Evolutionary conservation across 2,329 filamentous ascomycete species (phyloP).

Genomic region (Ceratocystis diversiconidia): DNA sequence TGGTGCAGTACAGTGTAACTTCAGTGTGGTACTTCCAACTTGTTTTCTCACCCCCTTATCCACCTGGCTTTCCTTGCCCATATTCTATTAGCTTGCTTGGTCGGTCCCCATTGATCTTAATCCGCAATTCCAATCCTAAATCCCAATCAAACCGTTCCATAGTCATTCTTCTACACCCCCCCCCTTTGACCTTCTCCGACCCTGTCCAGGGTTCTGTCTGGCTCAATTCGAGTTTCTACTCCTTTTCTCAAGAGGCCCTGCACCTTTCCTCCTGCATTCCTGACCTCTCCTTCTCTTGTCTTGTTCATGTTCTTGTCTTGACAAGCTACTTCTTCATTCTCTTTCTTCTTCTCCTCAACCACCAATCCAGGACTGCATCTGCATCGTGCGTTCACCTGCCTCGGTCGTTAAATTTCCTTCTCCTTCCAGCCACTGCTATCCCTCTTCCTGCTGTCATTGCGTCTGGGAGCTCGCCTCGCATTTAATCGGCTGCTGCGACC

Average conservation of each 20-base stretch:
- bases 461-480: background rate
- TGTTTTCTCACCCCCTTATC: background rate
- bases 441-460: background rate
- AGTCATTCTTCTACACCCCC: conserved; percentile 3
- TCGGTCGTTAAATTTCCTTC: background rate
- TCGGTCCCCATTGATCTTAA: conserved; percentile 15
- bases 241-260: conserved; percentile 18
- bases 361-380: background rate
- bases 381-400: background rate
- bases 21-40: background rate
- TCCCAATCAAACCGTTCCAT: conserved; percentile 15
- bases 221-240: conserved; percentile 1
- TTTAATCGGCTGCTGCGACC: background rate
- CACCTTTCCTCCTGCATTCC: conserved; percentile 14
- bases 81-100: conserved; percentile 14
- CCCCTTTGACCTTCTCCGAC: background rate
- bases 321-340: conserved; percentile 10
- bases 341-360: conserved; percentile 16
- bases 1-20: background rate
- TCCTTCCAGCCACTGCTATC: background rate
- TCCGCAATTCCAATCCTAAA: conserved; percentile 14
- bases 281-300: conserved; percentile 8
- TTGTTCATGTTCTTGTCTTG: conserved; percentile 9
- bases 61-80: background rate
- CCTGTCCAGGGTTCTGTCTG: conserved; percentile 6